Evolutionary conservation across 768 basidiomycete genomes (phyloP).

Genomic region (Boletellus sp.): DNA sequence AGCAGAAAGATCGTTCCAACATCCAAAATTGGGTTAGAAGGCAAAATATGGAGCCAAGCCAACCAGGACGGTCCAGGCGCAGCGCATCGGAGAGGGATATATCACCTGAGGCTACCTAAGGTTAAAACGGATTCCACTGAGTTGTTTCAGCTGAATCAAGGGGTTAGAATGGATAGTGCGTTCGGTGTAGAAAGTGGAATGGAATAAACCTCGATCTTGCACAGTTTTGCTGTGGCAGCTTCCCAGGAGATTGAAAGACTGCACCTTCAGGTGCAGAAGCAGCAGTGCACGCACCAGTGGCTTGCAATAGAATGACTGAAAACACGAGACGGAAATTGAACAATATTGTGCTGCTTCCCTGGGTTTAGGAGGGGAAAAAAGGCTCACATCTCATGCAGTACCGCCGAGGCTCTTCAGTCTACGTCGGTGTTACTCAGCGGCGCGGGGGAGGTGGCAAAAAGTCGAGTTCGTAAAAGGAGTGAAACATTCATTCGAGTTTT

Average conservation of each 20-base stretch:
- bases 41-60: slow-evolving; percentile 27
- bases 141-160: slow-evolving; percentile 43
- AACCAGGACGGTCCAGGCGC: neutral
- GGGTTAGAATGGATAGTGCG: slow-evolving; percentile 43
- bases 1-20: slow-evolving; percentile 45
- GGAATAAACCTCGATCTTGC: slow-evolving; percentile 36
- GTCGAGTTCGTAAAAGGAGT: neutral
- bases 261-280: neutral
- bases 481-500: neutral
- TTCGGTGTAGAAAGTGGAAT: slow-evolving; percentile 44
- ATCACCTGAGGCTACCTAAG: slow-evolving; percentile 8
- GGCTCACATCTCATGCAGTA: neutral
- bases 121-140: slow-evolving; percentile 33
- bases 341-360: neutral
- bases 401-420: neutral
- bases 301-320: slow-evolving; percentile 47
- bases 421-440: neutral
- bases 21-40: slow-evolving; percentile 20
- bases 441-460: neutral
- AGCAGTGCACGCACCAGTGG: slow-evolving; percentile 42
- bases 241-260: slow-evolving; percentile 24
- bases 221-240: slow-evolving; percentile 20
- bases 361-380: neutral
- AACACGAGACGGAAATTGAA: slow-evolving; percentile 45
- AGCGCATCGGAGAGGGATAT: neutral